Evolutionary conservation across 1,284 basidiomycete species (phyloP).

Genomic region (Ustilago shanxiensis): DNA sequence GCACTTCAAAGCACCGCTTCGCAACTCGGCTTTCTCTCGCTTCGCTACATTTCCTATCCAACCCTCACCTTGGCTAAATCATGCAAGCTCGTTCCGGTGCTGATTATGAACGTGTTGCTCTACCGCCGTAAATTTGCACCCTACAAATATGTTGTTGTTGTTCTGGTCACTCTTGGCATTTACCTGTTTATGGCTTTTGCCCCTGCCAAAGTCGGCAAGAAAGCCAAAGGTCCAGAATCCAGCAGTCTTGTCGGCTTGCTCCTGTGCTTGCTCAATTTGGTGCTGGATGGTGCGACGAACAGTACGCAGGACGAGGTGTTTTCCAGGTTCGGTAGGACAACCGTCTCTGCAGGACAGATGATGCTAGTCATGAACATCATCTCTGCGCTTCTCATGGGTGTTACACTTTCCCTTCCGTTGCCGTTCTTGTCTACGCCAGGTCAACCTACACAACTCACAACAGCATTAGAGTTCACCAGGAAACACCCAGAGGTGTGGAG

Average conservation of each 20-base stretch:
- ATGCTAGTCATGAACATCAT: constrained; percentile 97
- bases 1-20: constrained; percentile 90
- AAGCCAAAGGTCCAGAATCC: constrained; percentile 61
- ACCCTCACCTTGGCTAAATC: constrained; percentile 99
- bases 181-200: constrained; percentile 88
- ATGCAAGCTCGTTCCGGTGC: constrained; percentile 96
- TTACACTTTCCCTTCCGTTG: constrained; percentile 75
- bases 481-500: constrained; percentile 82
- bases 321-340: constrained; percentile 73
- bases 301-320: constrained; percentile 99
- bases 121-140: constrained; percentile 68
- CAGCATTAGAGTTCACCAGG: constrained; percentile 76
- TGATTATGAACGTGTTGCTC: constrained; percentile 87
- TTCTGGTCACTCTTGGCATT: constrained; percentile 87
- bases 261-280: constrained; percentile 85
- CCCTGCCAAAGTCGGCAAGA: constrained; percentile 70
- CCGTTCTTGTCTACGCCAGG: constrained; percentile 55
- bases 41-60: constrained; percentile 96
- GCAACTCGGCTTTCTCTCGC: constrained; percentile 92
- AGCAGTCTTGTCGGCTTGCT: constrained; percentile 71
- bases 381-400: constrained; percentile 60
- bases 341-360: constrained; percentile 93
- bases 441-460: constrained; percentile 40
- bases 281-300: constrained; percentile 93
- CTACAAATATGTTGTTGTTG: constrained; percentile 70